Conservation (phyloP, 495 filamentous ascomycete genomes). For the Achaetomiella virescens region DNA sequence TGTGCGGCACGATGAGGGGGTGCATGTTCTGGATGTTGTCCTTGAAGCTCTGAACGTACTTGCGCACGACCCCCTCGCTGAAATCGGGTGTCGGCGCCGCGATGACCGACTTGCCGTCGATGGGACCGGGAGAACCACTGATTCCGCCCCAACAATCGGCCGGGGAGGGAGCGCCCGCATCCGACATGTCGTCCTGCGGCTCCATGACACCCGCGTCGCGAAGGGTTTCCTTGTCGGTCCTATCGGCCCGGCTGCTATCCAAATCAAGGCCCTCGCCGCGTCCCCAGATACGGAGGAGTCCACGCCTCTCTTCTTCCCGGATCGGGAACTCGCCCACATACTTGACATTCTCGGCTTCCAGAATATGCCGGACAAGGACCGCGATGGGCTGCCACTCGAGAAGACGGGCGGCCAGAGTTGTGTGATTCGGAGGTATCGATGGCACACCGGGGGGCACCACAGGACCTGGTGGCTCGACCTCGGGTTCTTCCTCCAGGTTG, state of each 20-base stretch:
- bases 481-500: conserved; percentile 39
- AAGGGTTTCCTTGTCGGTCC: conserved; percentile 23
- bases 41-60: conserved; percentile 65
- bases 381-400: conserved; percentile 65
- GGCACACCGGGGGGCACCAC: conserved; percentile 46
- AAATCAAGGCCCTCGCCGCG: conserved; percentile 71
- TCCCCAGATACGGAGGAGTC: conserved; percentile 69
- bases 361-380: conserved; percentile 42
- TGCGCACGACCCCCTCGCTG: conserved; percentile 52
- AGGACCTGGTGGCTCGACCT: conserved; percentile 38
- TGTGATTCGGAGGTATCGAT: conserved; percentile 72
- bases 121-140: conserved; percentile 36
- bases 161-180: conserved; percentile 43
- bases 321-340: conserved; percentile 63
- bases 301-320: conserved; percentile 66
- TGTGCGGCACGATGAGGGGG: conserved; percentile 61
- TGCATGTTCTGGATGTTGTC: conserved; percentile 81
- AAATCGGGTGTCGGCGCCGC: conserved; percentile 54
- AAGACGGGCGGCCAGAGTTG: conserved; percentile 71
- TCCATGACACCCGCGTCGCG: conserved; percentile 28
- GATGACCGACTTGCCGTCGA: conserved; percentile 43
- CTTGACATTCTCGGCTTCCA: conserved; percentile 45
- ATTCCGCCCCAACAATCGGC: conserved; percentile 45
- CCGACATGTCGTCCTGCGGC: conserved; percentile 37
- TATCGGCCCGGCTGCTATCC: conserved; percentile 31